These are phyloP conservation scores for Paulownia fortunei DNA, from an alignment of 257 asterid genomes.

Conservation along the genomic window DNA sequence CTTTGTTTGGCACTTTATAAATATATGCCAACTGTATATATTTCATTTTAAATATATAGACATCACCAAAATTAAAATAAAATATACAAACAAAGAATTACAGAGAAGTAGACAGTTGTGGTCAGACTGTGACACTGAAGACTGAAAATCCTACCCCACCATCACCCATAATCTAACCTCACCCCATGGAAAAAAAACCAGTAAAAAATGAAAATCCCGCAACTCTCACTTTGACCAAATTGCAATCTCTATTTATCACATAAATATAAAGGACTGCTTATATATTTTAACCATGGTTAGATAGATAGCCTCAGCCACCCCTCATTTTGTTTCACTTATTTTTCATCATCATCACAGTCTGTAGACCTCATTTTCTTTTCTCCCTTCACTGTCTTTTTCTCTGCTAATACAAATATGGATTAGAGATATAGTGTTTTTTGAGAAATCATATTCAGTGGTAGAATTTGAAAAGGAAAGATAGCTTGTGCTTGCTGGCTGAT, in stretches of 20 bases:
- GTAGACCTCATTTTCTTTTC: constrained; percentile 26
- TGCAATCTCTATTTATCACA: neutral
- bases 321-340: constrained; percentile 35
- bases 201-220: neutral
- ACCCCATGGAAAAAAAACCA: constrained; percentile 13
- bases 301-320: constrained; percentile 41
- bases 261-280: neutral
- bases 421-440: neutral
- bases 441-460: neutral
- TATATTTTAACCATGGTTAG: constrained; percentile 48
- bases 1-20: too few relatives aligned
- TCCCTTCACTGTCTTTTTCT: constrained; percentile 33
- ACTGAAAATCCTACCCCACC: constrained; percentile 27
- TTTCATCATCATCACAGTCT: constrained; percentile 17
- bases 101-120: too few relatives aligned
- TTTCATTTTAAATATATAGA: too few relatives aligned
- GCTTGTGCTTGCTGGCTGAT: neutral
- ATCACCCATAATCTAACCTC: neutral
- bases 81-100: too few relatives aligned
- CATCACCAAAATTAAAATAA: too few relatives aligned
- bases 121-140: constrained; percentile 36
- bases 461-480: neutral
- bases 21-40: too few relatives aligned
- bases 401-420: neutral
- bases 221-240: neutral